Base-by-base conservation (phyloP, 2,329 filamentous ascomycete genomes). In the Apiospora sp. region DNA sequence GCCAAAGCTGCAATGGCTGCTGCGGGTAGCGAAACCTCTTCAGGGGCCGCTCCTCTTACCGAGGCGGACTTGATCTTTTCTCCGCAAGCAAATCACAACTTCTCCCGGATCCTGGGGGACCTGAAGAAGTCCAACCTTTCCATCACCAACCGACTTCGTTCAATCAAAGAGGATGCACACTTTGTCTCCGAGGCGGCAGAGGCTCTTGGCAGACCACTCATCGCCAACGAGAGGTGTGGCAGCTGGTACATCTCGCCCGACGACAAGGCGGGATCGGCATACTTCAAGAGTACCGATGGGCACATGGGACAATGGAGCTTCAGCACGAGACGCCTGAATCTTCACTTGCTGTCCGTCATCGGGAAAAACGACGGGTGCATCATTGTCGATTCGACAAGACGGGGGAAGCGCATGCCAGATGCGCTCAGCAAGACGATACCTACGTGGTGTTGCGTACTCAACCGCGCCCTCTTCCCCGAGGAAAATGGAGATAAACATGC, bases 261-360 rank as follows among this genome's bases (percentile, higher is more conserved):
- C 10, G 79, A 79, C 37, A 96, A 96, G 82, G 83, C 80, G 1
- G 93, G 90, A 44, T 95, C 93, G 75, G 94, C 93, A 44, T 99
- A 98, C 83, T 99, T 98, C 84, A 99, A 99, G 87, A 97, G 94
- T 83, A 99, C 96, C 1, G 96, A 99, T 83, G 96, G 96, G 0
- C 96, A 99, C 81, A 91, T 92, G 70, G 92, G 94, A 12, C 92
- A 97, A 79, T 99, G 96, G 96, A 90, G 92, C 74, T 98, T 98
- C 80, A 98, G 94, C 82, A 89, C 92, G 30, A 86, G 96, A 75
- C 87, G 96, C 75, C 83, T 98, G 78, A 99, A 99, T 80, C 80
- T 98, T 77, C 93, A 97, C 75, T 80, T 98, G 22, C 81, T 98
- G 69, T 87, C 91, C 46, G 78, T 95, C 54, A 87, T 96, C 71